Conservation (phyloP, 495 filamentous ascomycete genomes). For the Rostrohypoxylon terebratum region DNA sequence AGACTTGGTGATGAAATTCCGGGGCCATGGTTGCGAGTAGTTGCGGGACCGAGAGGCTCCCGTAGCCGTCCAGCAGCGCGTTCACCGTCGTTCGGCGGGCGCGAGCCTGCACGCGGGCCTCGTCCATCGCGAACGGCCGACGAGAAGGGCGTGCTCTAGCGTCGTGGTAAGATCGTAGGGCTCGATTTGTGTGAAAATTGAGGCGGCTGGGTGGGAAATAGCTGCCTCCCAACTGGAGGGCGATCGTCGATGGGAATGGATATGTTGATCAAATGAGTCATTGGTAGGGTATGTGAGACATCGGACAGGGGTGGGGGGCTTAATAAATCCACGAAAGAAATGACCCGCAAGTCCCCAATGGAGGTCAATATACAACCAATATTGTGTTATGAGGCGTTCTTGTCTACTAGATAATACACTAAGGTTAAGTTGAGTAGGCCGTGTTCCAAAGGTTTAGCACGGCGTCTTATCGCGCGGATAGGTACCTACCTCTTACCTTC, state of each 20-base stretch:
- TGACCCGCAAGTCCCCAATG: constrained; percentile 36
- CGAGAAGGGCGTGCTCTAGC: constrained; percentile 17
- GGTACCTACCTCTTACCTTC: too few relatives aligned
- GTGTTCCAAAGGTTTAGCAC: constrained; percentile 29
- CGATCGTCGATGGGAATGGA: constrained; percentile 14
- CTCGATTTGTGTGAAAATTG: constrained; percentile 1
- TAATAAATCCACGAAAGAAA: constrained; percentile 34
- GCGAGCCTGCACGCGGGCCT: constrained; percentile 27
- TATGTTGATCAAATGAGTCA: constrained; percentile 16
- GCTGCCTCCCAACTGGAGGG: constrained; percentile 16
- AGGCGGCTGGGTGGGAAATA: neutral
- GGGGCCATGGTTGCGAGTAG: constrained; percentile 49
- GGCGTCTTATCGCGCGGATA: neutral
- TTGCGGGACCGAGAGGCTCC: constrained; percentile 48
- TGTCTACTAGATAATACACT: constrained; percentile 7
- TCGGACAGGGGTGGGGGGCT: constrained; percentile 40
- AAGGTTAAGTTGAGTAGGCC: constrained; percentile 21
- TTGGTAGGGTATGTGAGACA: constrained; percentile 29
- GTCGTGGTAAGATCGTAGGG: neutral
- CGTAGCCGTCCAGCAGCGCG: constrained; percentile 53
- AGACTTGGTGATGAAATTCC: constrained; percentile 52
- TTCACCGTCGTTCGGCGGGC: constrained; percentile 46
- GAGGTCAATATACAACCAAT: neutral
- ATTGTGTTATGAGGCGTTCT: constrained; percentile 22
- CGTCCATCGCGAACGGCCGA: constrained; percentile 32